These are phyloP conservation scores for Tirmania nivea DNA, from an alignment of 495 filamentous ascomycete species.

Conservation along the genomic window DNA sequence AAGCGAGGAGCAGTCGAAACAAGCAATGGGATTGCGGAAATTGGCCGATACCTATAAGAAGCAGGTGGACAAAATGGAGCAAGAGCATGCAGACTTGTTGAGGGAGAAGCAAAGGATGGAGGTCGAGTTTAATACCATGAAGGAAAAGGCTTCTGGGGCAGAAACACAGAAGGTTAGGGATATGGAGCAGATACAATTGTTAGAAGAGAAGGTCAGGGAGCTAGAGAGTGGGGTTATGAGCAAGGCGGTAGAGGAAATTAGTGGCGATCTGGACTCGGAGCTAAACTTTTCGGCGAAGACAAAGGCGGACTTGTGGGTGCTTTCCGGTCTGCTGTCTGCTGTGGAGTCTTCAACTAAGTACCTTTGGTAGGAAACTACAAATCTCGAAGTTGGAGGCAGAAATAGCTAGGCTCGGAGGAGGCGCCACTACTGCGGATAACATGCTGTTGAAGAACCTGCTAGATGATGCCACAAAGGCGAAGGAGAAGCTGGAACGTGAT, in stretches of 20 bases:
- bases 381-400: slow-evolving; percentile 15
- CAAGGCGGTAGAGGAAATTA: slow-evolving; percentile 8
- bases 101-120: slow-evolving; percentile 12
- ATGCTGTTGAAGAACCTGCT: slow-evolving; percentile 16
- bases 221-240: slow-evolving; percentile 29
- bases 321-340: not conserved
- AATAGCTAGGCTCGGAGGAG: slow-evolving; percentile 13
- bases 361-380: slow-evolving; percentile 11
- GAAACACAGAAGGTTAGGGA: slow-evolving; percentile 18
- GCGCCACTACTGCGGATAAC: slow-evolving; percentile 13
- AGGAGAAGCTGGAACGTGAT: slow-evolving; percentile 18
- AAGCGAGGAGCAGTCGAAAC: slow-evolving; percentile 16
- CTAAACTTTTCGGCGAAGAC: slow-evolving; percentile 14
- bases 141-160: slow-evolving; percentile 14
- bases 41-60: slow-evolving; percentile 20
- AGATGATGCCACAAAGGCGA: slow-evolving; percentile 15
- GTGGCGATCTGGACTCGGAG: slow-evolving; percentile 18
- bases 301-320: slow-evolving; percentile 14
- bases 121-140: slow-evolving; percentile 13
- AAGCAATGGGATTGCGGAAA: slow-evolving; percentile 17
- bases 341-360: slow-evolving; percentile 1
- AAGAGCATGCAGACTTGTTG: slow-evolving; percentile 13
- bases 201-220: slow-evolving; percentile 33
- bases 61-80: slow-evolving; percentile 16
- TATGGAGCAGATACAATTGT: slow-evolving; percentile 20